Conservation (phyloP, 176 grass and related monocot species). For the Phoenix dactylifera region DNA sequence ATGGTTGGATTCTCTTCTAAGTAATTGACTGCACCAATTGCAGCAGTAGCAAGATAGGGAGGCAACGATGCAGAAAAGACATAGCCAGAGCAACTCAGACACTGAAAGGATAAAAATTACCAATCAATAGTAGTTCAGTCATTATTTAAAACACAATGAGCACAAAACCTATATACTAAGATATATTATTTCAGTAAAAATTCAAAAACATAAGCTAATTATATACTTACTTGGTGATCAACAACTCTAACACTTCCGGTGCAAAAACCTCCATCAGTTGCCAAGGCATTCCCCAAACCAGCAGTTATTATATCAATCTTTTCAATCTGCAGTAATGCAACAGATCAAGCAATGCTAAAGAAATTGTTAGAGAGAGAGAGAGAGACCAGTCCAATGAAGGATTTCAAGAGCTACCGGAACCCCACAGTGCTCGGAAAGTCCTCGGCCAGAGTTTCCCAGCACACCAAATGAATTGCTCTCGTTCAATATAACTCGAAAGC, state of each 20-base stretch:
- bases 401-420: slow-evolving; percentile 51
- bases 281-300: slow-evolving; percentile 95
- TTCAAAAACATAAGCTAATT: too few species aligned
- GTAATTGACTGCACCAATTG: slow-evolving; percentile 78
- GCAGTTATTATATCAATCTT: slow-evolving; percentile 99
- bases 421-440: slow-evolving; percentile 89
- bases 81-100: slow-evolving; percentile 84
- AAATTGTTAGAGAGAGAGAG: too few species aligned
- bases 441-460: slow-evolving; percentile 77
- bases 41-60: slow-evolving; percentile 88
- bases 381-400: background rate
- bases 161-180: background rate
- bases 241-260: slow-evolving; percentile 91
- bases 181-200: too few species aligned
- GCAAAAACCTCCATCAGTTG: slow-evolving; percentile 97
- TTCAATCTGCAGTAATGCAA: slow-evolving; percentile 50
- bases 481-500: slow-evolving; percentile 82
- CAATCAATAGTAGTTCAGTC: too few species aligned
- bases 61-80: slow-evolving; percentile 94
- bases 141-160: background rate
- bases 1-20: slow-evolving; percentile 74
- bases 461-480: slow-evolving; percentile 97
- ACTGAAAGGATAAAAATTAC: slow-evolving; percentile 24
- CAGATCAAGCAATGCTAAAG: background rate
- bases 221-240: slow-evolving; percentile 82